These are phyloP conservation scores for Aspergillus fumigatus DNA, from an alignment of 2,329 filamentous ascomycete genomes.

Conservation along the genomic window DNA sequence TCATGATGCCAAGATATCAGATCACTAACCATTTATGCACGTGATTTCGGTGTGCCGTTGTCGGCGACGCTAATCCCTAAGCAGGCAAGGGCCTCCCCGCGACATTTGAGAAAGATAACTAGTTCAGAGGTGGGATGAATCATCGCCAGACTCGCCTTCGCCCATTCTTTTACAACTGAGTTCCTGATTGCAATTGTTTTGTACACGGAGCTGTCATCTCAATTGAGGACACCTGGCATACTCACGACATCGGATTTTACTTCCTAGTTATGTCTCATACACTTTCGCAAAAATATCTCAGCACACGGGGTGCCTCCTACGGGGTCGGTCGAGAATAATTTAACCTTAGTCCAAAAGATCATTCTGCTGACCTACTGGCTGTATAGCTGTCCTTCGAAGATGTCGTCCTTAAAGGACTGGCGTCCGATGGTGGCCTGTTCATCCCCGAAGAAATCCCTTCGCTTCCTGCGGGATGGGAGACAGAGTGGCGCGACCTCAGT, in stretches of 20 bases:
- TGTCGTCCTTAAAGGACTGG: conserved; percentile 83
- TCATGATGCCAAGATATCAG: not conserved
- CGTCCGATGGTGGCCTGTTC: conserved; percentile 81
- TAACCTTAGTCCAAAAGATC: not conserved
- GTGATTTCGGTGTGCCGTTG: conserved; percentile 20
- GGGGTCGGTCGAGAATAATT: conserved; percentile 19
- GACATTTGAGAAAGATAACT: not conserved
- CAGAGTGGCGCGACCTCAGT: conserved; percentile 23
- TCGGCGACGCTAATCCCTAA: conserved; percentile 23
- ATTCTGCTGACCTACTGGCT: conserved; percentile 8
- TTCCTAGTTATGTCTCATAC: conserved; percentile 22
- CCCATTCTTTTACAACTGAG: conserved; percentile 2
- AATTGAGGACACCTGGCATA: not conserved
- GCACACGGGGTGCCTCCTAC: conserved; percentile 29
- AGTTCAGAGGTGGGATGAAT: not conserved
- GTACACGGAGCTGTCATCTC: not conserved
- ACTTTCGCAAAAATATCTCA: conserved; percentile 29
- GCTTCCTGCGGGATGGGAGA: conserved; percentile 18
- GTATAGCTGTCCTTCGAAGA: conserved; percentile 72
- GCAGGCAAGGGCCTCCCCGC: conserved; percentile 14
- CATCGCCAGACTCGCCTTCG: conserved; percentile 13
- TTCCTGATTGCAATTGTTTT: not conserved
- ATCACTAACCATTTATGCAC: conserved; percentile 8
- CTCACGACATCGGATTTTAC: not conserved
- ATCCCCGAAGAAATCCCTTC: conserved; percentile 60